Percentiles rank a stretch among this genome's conserved stretches.
Conservation (phyloP, 495 filamentous ascomycete genomes). For the Penicillium subrubescens region DNA sequence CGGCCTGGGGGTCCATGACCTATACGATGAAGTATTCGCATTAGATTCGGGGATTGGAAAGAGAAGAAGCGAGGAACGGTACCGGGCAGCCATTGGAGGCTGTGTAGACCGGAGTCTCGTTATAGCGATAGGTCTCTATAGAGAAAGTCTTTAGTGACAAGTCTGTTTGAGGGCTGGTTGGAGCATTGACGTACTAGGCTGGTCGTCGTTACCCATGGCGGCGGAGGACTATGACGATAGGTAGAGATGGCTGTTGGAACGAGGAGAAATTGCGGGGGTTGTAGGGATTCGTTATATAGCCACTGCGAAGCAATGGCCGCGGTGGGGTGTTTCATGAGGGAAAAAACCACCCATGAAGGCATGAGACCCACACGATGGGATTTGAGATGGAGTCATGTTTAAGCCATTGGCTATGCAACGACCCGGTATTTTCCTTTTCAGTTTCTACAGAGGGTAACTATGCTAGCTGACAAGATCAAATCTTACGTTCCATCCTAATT, state of each 20-base stretch:
- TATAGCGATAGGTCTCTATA: conserved; percentile 50
- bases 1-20: conserved; percentile 59
- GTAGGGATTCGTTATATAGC: background rate
- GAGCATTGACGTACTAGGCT: conserved; percentile 30
- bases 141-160: background rate
- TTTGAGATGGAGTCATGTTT: conserved; percentile 9
- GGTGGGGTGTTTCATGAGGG: background rate
- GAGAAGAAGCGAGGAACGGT: conserved; percentile 19
- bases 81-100: conserved; percentile 35
- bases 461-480: background rate
- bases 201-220: conserved; percentile 42
- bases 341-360: conserved; percentile 10
- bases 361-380: conserved; percentile 10
- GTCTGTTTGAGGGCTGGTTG: background rate
- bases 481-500: background rate
- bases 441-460: background rate
- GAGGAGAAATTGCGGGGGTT: background rate
- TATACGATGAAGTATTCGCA: conserved; percentile 9
- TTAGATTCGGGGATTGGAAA: conserved; percentile 12
- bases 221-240: background rate
- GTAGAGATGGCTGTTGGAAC: conserved; percentile 4
- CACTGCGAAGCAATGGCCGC: background rate
- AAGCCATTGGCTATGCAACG: background rate
- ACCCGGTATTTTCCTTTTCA: background rate
- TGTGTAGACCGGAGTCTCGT: conserved; percentile 59